Base-by-base conservation (phyloP, 208 protist species). In the Leptomonas pyrrhocoris region DNA sequence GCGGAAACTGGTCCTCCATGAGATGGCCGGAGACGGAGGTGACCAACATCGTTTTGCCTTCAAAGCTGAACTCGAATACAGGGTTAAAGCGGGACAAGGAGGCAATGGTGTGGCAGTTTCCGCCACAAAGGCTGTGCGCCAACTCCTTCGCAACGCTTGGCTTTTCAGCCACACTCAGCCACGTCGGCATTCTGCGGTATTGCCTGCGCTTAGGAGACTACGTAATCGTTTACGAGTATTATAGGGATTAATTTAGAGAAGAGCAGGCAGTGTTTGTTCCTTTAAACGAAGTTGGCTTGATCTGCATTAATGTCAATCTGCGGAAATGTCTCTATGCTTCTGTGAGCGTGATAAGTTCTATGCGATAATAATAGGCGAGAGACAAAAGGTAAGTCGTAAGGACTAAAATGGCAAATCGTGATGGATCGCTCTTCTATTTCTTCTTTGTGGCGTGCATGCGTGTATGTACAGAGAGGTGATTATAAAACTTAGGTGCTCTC, bases 11-110 rank as follows among this genome's bases (percentile, higher is more conserved):
- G 9, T 88, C 68, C 40, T 95, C 90, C 90, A 98, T 98, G 16
- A 99, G 58, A 79, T 99, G 98, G 4, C 98, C 98, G 1, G 82
- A 74, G 9, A 99, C 98, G 23, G 97, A 98, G 15, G 98, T 99
- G 21, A 99, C 87, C 23, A 95, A 63, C 93, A 99, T 98, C 27
- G 53, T 86, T 28, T 84, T 91, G 18, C 83, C 83, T 23, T 90
- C 77, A 46, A 88, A 91, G 34, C 42, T 66, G 67, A 95, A 95
- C 65, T 92, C 81, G 71, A 90, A 94, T 18, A 95, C 88, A 1
- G 90, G 92, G 55, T 95, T 94, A 76, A 81, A 95, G 63, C 81
- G 84, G 12, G 88, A 93, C 27, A 79, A 50, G 15, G 86, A 85
- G 23, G 60, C 43, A 0, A 55, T 83, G 15, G 63, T 90, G 62